These are phyloP conservation scores for Spiraea crenata DNA, from an alignment of 331 rosid species.

Conservation along the genomic window DNA sequence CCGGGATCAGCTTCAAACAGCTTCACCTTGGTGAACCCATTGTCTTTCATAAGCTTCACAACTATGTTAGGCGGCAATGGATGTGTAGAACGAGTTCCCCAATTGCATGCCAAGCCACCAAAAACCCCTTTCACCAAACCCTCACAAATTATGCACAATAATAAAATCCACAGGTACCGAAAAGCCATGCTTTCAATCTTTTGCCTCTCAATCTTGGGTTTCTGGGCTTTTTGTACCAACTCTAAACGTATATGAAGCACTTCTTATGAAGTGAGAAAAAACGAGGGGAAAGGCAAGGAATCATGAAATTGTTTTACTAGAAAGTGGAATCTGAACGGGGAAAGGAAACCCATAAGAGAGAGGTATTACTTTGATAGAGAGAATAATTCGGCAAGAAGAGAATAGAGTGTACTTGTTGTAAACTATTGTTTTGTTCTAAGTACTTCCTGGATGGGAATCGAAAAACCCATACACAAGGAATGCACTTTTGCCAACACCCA, in stretches of 20 bases:
- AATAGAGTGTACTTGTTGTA: constrained; percentile 45
- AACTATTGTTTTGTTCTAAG: constrained; percentile 23
- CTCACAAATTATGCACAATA: constrained; percentile 13
- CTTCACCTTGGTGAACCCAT: constrained; percentile 78
- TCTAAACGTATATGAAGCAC: background rate
- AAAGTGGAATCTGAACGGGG: constrained; percentile 41
- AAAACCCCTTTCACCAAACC: constrained; percentile 13
- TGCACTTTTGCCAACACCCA: background rate
- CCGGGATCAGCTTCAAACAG: constrained; percentile 82
- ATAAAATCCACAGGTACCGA: background rate
- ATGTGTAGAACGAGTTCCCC: constrained; percentile 80
- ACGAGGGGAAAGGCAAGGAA: constrained; percentile 38
- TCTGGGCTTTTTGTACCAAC: background rate
- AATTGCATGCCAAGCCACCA: constrained; percentile 82
- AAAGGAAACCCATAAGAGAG: constrained; percentile 27
- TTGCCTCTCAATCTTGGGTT: background rate
- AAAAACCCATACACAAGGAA: constrained; percentile 24
- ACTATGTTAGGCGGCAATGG: constrained; percentile 57
- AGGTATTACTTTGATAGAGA: constrained; percentile 25
- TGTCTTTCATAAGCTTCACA: constrained; percentile 75
- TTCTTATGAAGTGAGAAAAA: constrained; percentile 12
- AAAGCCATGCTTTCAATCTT: constrained; percentile 24
- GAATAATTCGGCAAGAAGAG: constrained; percentile 50
- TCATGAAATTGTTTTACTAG: constrained; percentile 29
- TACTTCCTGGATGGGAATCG: constrained; percentile 20